Conservation (phyloP, 1,139 yeast genomes). For the Scheffersomyces titani region DNA sequence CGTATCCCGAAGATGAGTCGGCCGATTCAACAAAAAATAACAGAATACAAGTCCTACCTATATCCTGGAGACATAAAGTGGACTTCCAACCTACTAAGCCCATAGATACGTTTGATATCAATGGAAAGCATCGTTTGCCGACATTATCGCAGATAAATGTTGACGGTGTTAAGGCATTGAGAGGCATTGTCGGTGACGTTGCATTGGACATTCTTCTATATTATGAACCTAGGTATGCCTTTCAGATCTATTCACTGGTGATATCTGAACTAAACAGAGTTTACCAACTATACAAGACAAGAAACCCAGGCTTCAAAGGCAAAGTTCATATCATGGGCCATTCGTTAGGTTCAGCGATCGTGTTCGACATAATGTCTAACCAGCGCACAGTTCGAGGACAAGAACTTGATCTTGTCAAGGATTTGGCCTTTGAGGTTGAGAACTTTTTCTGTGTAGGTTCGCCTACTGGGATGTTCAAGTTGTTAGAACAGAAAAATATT, state of each 20-base stretch:
- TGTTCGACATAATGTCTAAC: constrained; percentile 69
- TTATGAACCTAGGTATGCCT: constrained; percentile 73
- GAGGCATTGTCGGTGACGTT: constrained; percentile 83
- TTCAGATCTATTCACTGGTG: constrained; percentile 66
- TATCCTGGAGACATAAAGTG: constrained; percentile 74
- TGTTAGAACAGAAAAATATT: constrained; percentile 61
- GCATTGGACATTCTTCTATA: constrained; percentile 81
- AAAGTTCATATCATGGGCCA: constrained; percentile 85
- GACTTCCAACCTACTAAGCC: constrained; percentile 56
- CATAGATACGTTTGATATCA: constrained; percentile 25
- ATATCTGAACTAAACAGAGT: constrained; percentile 70
- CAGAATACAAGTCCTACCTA: constrained; percentile 73
- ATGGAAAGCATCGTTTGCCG: constrained; percentile 52
- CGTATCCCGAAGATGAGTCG: constrained; percentile 21
- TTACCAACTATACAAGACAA: constrained; percentile 55
- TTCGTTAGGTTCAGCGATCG: constrained; percentile 85
- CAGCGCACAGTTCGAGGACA: constrained; percentile 45
- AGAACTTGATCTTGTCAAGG: constrained; percentile 18
- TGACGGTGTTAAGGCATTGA: constrained; percentile 75
- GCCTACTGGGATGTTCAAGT: constrained; percentile 84
- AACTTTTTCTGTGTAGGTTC: constrained; percentile 84
- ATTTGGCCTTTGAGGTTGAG: constrained; percentile 66
- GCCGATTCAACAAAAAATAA: constrained; percentile 37
- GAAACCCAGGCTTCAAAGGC: constrained; percentile 78
- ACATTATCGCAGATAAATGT: constrained; percentile 72